phyloP scores from a whole-genome alignment of 257 asterid genomes.

The Nyctanthes arbortristis region DNA sequence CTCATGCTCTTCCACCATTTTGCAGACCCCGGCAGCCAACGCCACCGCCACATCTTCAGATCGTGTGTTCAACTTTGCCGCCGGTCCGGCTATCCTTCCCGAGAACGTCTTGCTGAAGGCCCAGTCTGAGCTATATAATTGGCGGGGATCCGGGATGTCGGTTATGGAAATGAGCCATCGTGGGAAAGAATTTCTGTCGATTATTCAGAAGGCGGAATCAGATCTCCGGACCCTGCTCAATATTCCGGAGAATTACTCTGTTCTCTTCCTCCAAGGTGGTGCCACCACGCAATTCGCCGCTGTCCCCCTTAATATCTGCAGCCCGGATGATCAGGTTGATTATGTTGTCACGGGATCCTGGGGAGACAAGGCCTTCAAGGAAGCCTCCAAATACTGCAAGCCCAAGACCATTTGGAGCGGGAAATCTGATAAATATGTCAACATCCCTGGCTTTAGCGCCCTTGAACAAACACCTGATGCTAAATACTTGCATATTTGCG shows the following conservation, averaged over 20 bases:
- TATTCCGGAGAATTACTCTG: conserved; percentile 65
- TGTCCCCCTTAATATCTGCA: conserved; percentile 75
- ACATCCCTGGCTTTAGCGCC: conserved; percentile 62
- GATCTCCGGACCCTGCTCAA: conserved; percentile 77
- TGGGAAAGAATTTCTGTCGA: conserved; percentile 85
- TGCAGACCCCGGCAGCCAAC: conserved; percentile 42
- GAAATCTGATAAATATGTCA: conserved; percentile 76
- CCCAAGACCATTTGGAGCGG: conserved; percentile 84
- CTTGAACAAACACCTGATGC: conserved; percentile 62
- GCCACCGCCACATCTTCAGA: conserved; percentile 48
- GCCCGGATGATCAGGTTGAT: conserved; percentile 60
- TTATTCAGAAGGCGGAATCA: conserved; percentile 82
- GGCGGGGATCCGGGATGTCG: conserved; percentile 92
- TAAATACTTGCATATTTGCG: conserved; percentile 78
- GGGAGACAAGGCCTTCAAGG: conserved; percentile 91
- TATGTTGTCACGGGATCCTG: conserved; percentile 90
- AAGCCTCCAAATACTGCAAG: conserved; percentile 64
- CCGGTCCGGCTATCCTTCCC: conserved; percentile 91
- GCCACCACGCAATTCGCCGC: conserved; percentile 98
- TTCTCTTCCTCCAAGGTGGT: conserved; percentile 95
- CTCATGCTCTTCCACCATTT: conserved; percentile 51
- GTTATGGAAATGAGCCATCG: conserved; percentile 99
- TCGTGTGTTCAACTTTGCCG: conserved; percentile 94
- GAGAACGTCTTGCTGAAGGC: conserved; percentile 82
- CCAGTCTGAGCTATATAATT: conserved; percentile 81